Conservation (phyloP, 2,329 filamentous ascomycete species). For the Aspergillus persii region DNA sequence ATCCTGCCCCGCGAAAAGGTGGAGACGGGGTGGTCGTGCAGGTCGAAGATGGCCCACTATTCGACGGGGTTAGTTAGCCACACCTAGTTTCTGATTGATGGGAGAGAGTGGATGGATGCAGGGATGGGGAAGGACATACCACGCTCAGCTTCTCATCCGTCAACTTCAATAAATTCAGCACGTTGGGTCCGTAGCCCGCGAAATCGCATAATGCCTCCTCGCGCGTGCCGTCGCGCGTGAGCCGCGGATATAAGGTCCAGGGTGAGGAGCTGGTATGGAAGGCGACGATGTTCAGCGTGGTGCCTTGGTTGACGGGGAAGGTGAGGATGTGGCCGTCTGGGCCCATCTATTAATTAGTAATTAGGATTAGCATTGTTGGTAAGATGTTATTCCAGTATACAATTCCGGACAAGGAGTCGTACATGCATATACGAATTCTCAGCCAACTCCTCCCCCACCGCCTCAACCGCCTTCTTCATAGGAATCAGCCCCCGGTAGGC, state of each 20-base stretch:
- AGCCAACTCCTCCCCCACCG: slow-evolving; percentile 48
- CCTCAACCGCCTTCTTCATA: slow-evolving; percentile 46
- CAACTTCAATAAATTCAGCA: slow-evolving; percentile 25
- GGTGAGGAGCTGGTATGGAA: slow-evolving; percentile 33
- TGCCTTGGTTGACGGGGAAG: slow-evolving; percentile 50
- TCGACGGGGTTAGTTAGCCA: too few species aligned
- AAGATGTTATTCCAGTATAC: too few species aligned
- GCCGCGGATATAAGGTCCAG: slow-evolving; percentile 19
- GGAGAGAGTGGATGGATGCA: too few species aligned
- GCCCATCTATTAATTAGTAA: slow-evolving; percentile 28
- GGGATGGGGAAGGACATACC: slow-evolving; percentile 8
- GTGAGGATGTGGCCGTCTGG: slow-evolving; percentile 48
- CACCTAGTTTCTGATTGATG: too few species aligned
- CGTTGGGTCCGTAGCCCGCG: slow-evolving; percentile 21
- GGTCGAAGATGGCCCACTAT: slow-evolving; percentile 44
- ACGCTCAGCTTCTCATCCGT: slow-evolving; percentile 28
- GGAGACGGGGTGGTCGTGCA: slow-evolving; percentile 37
- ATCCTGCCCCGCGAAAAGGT: slow-evolving; percentile 35
- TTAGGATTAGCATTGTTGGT: too few species aligned
- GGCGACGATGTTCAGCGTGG: slow-evolving; percentile 49
- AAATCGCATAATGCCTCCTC: slow-evolving; percentile 24
- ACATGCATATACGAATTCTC: slow-evolving; percentile 33
- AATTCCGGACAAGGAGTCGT: not conserved
- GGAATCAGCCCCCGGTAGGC: slow-evolving; percentile 53
- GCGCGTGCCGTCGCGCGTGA: slow-evolving; percentile 20